Evolutionary conservation across 352 stramenopile genomes (phyloP).

Genomic region (Globisporangium sylvaticum): DNA sequence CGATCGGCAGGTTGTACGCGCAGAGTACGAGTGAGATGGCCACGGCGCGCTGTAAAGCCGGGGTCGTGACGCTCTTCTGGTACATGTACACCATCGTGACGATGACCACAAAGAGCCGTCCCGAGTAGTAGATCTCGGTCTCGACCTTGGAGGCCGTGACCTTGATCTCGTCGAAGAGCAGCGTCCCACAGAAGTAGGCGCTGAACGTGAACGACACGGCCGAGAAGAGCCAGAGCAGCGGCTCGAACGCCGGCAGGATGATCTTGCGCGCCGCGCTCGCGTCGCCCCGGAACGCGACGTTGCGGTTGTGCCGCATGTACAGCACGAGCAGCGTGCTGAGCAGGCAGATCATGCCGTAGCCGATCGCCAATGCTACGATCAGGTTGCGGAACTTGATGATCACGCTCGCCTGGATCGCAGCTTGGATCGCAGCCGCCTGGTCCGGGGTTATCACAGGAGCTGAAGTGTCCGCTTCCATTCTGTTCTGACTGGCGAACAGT

Average conservation of each 20-base stretch:
- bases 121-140: conserved; percentile 47
- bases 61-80: conserved; percentile 37
- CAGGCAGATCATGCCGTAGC: conserved; percentile 39
- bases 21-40: conserved; percentile 41
- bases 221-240: conserved; percentile 52
- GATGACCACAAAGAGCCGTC: conserved; percentile 56
- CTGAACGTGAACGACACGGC: conserved; percentile 27
- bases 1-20: conserved; percentile 55
- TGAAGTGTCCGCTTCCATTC: not conserved
- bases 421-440: not conserved
- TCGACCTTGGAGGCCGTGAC: conserved; percentile 18
- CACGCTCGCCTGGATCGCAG: conserved; percentile 8
- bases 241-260: conserved; percentile 69
- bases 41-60: conserved; percentile 38
- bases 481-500: too few species aligned
- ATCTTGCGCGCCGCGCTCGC: conserved; percentile 48
- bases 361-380: conserved; percentile 31
- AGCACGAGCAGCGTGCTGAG: conserved; percentile 39
- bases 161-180: conserved; percentile 11
- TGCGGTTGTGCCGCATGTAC: conserved; percentile 57
- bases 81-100: conserved; percentile 64
- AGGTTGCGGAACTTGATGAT: conserved; percentile 22
- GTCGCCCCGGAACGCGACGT: conserved; percentile 44
- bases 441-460: not conserved
- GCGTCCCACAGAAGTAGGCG: conserved; percentile 25